A percentile compares a stretch with the other conserved stretches of the same genome.
Conservation (phyloP, 352 stramenopile species). For the Globisporangium apiculatum region DNA sequence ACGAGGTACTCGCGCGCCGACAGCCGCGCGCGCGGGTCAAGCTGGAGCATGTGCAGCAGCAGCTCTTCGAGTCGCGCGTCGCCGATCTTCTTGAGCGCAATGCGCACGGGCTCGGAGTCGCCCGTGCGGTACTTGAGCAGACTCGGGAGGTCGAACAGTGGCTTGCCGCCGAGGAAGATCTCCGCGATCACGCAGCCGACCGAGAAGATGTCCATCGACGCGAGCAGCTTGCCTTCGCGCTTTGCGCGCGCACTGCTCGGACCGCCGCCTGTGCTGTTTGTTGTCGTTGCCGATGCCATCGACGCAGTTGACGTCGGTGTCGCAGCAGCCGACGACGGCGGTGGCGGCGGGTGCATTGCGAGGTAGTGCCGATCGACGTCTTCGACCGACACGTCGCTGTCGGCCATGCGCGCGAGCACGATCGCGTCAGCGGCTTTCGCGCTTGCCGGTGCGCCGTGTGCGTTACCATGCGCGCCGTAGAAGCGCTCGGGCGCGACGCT, state of each 20-base stretch:
- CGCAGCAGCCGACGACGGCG: conserved; percentile 14
- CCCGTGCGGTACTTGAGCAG: conserved; percentile 85
- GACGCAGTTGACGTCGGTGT: conserved; percentile 13
- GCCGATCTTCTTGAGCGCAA: conserved; percentile 91
- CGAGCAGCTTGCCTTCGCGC: conserved; percentile 54
- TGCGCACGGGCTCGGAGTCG: conserved; percentile 57
- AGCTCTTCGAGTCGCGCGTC: conserved; percentile 85
- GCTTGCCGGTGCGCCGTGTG: conserved; percentile 13
- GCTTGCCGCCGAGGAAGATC: conserved; percentile 93
- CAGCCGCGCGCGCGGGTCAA: conserved; percentile 84
- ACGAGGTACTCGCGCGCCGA: conserved; percentile 87
- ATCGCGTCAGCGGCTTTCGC: conserved; percentile 44
- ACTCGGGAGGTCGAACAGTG: conserved; percentile 92
- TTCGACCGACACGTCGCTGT: conserved; percentile 61
- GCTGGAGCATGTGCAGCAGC: conserved; percentile 91
- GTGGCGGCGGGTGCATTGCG: conserved; percentile 26
- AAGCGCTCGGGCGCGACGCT: conserved; percentile 93
- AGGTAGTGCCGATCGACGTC: conserved; percentile 73
- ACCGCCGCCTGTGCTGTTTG: no score
- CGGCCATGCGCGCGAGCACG: conserved; percentile 65
- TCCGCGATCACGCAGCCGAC: conserved; percentile 97
- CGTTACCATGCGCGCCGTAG: conserved; percentile 29
- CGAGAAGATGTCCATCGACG: conserved; percentile 98
- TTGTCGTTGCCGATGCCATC: conserved; percentile 1
- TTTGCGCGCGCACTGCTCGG: conserved; percentile 5